Evolutionary conservation across 1,284 basidiomycete species (phyloP).

Genomic region (Mycena citricolor): DNA sequence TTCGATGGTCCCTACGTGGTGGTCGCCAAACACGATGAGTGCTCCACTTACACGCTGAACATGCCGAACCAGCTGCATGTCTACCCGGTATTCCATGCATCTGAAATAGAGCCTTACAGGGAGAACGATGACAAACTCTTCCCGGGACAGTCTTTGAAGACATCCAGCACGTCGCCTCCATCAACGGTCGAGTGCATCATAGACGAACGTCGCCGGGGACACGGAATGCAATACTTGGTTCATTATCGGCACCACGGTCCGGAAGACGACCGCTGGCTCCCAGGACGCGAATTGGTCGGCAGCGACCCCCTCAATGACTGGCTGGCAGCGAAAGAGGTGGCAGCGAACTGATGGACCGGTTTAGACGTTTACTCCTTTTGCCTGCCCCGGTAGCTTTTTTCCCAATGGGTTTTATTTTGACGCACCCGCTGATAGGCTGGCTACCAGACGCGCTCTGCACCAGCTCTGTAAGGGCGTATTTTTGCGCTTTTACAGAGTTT

Average conservation of each 20-base stretch:
- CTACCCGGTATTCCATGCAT: not conserved
- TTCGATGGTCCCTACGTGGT: slow-evolving; percentile 35
- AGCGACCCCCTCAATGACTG: slow-evolving; percentile 21
- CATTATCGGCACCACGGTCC: not conserved
- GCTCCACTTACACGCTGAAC: not conserved
- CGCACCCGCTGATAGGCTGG: too few species aligned
- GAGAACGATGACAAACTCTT: slow-evolving; percentile 13
- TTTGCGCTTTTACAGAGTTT: too few species aligned
- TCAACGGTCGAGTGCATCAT: slow-evolving; percentile 16
- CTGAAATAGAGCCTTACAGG: slow-evolving; percentile 3
- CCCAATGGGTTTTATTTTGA: too few species aligned
- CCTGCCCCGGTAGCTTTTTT: too few species aligned
- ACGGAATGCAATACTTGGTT: not conserved
- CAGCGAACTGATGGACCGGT: too few species aligned
- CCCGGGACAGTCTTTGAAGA: too few species aligned
- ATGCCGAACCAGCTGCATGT: not conserved
- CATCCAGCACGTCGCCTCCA: too few species aligned
- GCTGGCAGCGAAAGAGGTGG: too few species aligned
- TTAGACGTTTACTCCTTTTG: too few species aligned
- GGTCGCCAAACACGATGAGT: slow-evolving; percentile 10
- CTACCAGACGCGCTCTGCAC: too few species aligned
- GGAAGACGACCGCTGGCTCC: not conserved
- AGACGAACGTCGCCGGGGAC: not conserved
- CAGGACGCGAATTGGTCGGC: not conserved
- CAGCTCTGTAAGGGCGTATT: too few species aligned